Conservation (phyloP, 495 filamentous ascomycete genomes). For the Parathielavia appendiculata region DNA sequence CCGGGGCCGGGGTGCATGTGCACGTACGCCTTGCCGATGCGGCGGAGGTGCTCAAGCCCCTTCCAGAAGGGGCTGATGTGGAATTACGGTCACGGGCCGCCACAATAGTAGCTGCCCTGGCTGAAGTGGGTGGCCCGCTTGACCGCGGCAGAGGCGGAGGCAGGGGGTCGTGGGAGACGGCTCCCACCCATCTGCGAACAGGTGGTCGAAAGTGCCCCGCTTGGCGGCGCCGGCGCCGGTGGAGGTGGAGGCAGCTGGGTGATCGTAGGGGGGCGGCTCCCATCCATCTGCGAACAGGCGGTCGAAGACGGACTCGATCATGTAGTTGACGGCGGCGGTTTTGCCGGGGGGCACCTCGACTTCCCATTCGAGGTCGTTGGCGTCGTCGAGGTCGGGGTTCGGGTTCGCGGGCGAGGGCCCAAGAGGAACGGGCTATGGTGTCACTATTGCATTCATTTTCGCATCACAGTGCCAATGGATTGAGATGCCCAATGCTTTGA, state of each 20-base stretch:
- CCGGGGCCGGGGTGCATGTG: slow-evolving; percentile 21
- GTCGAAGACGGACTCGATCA: background rate
- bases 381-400: background rate
- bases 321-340: slow-evolving; percentile 8
- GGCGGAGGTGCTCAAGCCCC: slow-evolving; percentile 25
- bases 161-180: too few relatives aligned
- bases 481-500: too few relatives aligned
- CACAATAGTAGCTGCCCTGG: background rate
- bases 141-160: background rate
- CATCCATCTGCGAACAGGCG: too few relatives aligned
- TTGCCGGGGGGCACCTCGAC: background rate
- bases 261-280: too few relatives aligned
- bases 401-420: slow-evolving; percentile 4
- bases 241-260: too few relatives aligned
- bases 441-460: background rate
- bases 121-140: background rate
- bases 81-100: background rate
- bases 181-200: background rate
- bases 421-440: background rate
- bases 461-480: too few relatives aligned
- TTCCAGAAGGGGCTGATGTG: slow-evolving; percentile 11
- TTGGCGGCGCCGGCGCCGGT: too few relatives aligned
- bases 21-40: background rate
- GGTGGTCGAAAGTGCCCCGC: too few relatives aligned
- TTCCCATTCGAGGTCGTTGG: background rate